phyloP scores from a whole-genome alignment of 148 eudicot species.

The Rhododendron molle region DNA sequence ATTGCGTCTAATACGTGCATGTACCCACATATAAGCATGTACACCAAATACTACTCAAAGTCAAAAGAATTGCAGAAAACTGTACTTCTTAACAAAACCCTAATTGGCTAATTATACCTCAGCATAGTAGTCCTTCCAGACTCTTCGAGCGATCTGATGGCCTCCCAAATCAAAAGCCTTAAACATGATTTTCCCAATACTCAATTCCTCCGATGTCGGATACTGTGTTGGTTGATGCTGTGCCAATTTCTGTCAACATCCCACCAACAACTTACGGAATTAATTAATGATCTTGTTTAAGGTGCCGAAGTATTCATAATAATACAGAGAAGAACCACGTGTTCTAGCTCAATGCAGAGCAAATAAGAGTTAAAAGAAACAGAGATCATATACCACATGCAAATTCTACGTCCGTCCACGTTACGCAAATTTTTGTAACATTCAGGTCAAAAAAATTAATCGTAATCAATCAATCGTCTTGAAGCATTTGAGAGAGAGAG shows the following conservation, averaged over 20 bases:
- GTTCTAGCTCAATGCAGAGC: not conserved
- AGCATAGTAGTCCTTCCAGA: conserved; percentile 84
- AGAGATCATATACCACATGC: no score
- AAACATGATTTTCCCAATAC: conserved; percentile 73
- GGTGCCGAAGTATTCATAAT: not conserved
- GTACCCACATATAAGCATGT: no score
- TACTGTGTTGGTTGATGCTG: conserved; percentile 78
- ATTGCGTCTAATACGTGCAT: no score
- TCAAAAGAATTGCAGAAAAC: no score
- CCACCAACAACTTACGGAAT: not conserved
- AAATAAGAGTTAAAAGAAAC: not conserved
- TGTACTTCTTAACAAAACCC: no score
- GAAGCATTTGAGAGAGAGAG: not conserved
- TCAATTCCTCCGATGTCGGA: conserved; percentile 72
- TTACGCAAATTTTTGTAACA: no score
- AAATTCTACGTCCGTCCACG: not conserved
- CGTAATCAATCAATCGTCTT: not conserved
- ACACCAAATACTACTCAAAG: no score
- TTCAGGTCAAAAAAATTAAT: not conserved
- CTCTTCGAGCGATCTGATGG: conserved; percentile 72
- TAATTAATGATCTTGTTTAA: not conserved
- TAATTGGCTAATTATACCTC: conserved; percentile 29
- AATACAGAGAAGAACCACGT: not conserved
- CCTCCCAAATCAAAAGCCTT: conserved; percentile 84
- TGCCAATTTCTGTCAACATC: conserved; percentile 48